Conservation (phyloP, 345 rosid genomes). For the Brassica carinata region DNA sequence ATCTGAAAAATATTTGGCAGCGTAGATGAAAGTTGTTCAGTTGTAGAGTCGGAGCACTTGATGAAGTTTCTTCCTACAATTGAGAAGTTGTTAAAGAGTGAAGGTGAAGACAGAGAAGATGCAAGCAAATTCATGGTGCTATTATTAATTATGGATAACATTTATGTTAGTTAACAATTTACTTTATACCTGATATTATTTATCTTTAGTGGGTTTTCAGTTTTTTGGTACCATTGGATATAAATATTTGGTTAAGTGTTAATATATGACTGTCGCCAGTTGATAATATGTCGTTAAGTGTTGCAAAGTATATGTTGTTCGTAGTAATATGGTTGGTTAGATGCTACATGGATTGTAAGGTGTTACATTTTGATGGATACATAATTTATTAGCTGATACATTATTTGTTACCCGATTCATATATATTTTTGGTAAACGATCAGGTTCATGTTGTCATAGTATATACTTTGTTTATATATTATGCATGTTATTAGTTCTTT, state of each 20-base stretch:
- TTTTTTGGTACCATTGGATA: background rate
- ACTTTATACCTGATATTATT: too few species aligned
- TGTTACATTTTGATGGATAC: background rate
- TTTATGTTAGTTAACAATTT: too few species aligned
- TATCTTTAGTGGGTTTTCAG: background rate
- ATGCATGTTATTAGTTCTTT: background rate
- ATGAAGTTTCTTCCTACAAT: too few species aligned
- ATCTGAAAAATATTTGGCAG: too few species aligned
- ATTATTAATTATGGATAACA: too few species aligned
- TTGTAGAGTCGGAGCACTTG: too few species aligned
- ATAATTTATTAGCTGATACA: background rate
- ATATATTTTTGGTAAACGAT: too few species aligned
- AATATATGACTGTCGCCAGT: background rate
- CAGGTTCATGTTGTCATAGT: background rate
- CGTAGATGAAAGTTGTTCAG: too few species aligned
- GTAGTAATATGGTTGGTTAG: background rate
- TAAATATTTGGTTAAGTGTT: too few species aligned
- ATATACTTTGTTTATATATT: too few species aligned
- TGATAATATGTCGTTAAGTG: background rate
- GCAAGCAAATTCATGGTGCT: background rate
- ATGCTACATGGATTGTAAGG: background rate
- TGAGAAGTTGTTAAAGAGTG: too few species aligned
- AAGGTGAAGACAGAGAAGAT: too few species aligned
- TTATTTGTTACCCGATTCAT: background rate
- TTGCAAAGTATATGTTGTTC: background rate